Evolutionary conservation across 352 stramenopile genomes (phyloP), one percentile per base, ranked within the genome.

Genomic region (Phytopythium helicoides): DNA sequence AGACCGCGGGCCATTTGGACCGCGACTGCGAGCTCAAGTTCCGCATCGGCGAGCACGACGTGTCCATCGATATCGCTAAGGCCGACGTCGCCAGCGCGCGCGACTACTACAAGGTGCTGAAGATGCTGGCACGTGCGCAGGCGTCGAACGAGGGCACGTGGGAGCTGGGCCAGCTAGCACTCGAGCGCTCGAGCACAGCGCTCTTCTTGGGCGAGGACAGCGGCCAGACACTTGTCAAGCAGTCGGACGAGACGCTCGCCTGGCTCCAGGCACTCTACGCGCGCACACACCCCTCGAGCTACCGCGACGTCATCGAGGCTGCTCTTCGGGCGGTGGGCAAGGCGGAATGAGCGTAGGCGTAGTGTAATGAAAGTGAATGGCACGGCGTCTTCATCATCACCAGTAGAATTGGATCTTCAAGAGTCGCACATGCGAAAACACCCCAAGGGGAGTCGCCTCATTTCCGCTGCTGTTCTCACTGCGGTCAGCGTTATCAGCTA

Each of bases 21-120:
- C 69, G 69, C 25, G 73, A 84, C 64, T 78, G 70, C 40, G 69
- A 84, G 52, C 72, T 85, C 66, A 85, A 83, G 52, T 81, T 87
- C 44, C 14, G 52, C n/a, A 76, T 81, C 34, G 71, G 19, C 18
- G 61, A 73, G 34, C 11, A n/a, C n/a, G n/a, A 16, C 2, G 55
- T 83, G 18, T 85, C 73, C 1, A 83, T 87, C 38, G 73, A 83
- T 38, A 68, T 87, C 37, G 64, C 62, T 23, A 79, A 67, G 36
- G 56, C 47, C 16, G 68, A 87, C 6, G 59, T 70, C 15, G 44
- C 39, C 1, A 61, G 50, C 0, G 62, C 60, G 28, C 54, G 57
- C 22, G 49, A 68, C 6, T 78, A 79, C 49, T 82, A 81, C 72
- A 82, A 82, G 56, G 73, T 82, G 18, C 45, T 87, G n/a, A 63